Base-by-base conservation (phyloP, 129 eudicot genomes). In the Dittrichia graveolens region DNA sequence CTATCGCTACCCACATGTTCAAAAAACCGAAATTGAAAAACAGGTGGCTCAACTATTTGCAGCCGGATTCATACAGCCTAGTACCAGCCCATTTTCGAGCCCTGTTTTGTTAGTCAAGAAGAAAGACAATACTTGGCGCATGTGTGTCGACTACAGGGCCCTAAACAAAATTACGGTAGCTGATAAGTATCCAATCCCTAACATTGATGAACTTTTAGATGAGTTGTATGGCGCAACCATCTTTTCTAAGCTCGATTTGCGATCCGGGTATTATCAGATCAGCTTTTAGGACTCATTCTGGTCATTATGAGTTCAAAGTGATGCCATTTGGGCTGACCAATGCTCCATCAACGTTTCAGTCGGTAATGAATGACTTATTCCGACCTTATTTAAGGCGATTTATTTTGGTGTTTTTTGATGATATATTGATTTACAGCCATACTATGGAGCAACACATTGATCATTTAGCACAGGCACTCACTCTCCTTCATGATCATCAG, bases 161-260 rank as follows among this genome's bases (percentile, higher is more conserved):
- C 10, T 55, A 6, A 56, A 71, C 19, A 54, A 40, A 14, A 56
- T 53, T 15, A 71, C 59, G 0, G 8, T 73, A 9, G 15, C 41
- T 5, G 52, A 73, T 10, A 73, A 58, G 24, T 44, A 45, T 16
- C 77, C 58, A 0, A 73, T 73, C 1, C 77, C 69, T 0, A 73
- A 45, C 11, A 40, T 73, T 3, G 75, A 69, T 53, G 63, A 69
- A 8, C 31, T 24, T 24, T 24, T 24, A 24, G 31, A 24, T 24
- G 31, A 24, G 31, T 24, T 24, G 31, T 24, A 71, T 71, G 65
- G 65, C 0, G 38, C 76, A 5, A 54, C 42, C 0, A 1, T 55
- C 4, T 55, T 71, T 43, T 71, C 54, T 0, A 67, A 67, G 9
- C 15, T 46, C 5, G 38, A 67, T 8, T 67, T 46, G 10, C 35